A percentile compares a stretch with the other conserved stretches of the same genome.
phyloP scores from a whole-genome alignment of 208 protist species.

The Wallacemonas sp. region DNA sequence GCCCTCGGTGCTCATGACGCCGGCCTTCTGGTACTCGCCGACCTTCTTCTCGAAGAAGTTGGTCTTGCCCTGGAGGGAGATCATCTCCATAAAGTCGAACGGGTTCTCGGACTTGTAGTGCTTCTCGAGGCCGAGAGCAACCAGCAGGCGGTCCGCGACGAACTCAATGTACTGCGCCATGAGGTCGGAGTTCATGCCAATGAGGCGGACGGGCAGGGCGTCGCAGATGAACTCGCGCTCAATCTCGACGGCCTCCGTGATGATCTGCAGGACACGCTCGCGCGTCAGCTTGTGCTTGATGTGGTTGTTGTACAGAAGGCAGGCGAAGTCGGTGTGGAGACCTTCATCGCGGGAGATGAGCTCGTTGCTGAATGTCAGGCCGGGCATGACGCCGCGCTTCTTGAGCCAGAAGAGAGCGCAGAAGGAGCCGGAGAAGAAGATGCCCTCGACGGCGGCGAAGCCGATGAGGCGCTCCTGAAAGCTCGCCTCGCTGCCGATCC shows the following conservation, averaged over 20 bases:
- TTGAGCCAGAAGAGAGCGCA: conserved; percentile 99
- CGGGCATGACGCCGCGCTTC: conserved; percentile 99
- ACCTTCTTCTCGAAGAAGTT: conserved; percentile 99
- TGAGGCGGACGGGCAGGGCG: conserved; percentile 97
- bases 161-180: conserved; percentile 99
- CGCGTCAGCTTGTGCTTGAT: conserved; percentile 92
- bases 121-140: conserved; percentile 94
- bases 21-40: conserved; percentile 98
- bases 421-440: conserved; percentile 99
- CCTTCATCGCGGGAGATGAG: conserved; percentile 99
- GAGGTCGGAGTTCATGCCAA: conserved; percentile 98
- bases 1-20: conserved; percentile 92
- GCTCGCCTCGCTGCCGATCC: conserved; percentile 70
- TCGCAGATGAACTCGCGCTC: conserved; percentile 98
- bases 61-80: conserved; percentile 98
- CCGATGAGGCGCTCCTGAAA: conserved; percentile 97
- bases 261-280: conserved; percentile 87
- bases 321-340: conserved; percentile 99
- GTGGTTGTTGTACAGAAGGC: conserved; percentile 95
- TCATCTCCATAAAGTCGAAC: conserved; percentile 99
- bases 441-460: conserved; percentile 99
- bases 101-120: conserved; percentile 97
- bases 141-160: conserved; percentile 97
- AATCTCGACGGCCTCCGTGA: conserved; percentile 94
- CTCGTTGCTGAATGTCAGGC: conserved; percentile 99